A percentile compares a stretch with the other conserved stretches of the same genome.
These are phyloP conservation scores for Blastobotrys peoriensis DNA, from an alignment of 805 yeast genomes.

Conservation along the genomic window DNA sequence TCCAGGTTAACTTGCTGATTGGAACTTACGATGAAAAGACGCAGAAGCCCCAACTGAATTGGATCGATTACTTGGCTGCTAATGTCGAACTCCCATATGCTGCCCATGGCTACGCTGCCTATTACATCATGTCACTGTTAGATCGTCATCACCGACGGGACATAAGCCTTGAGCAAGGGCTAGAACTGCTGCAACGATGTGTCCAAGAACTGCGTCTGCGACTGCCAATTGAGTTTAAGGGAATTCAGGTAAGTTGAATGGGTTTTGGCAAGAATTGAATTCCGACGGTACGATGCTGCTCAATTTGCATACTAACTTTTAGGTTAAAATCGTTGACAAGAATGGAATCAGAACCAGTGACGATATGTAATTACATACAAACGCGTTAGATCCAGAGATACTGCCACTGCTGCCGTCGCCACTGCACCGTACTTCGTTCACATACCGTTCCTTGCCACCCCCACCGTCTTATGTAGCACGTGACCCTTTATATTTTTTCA, in stretches of 20 bases:
- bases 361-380: constrained; percentile 3
- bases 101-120: constrained; percentile 98
- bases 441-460: too few species aligned
- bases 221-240: constrained; percentile 93
- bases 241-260: constrained; percentile 43
- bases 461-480: too few species aligned
- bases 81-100: constrained; percentile 88
- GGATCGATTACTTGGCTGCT: constrained; percentile 94
- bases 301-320: background rate
- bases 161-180: constrained; percentile 70
- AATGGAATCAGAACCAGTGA: constrained; percentile 39
- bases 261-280: too few species aligned
- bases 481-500: too few species aligned
- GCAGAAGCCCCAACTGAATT: constrained; percentile 61
- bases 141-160: constrained; percentile 85
- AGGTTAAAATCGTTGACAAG: constrained; percentile 59
- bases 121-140: constrained; percentile 80
- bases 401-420: too few species aligned
- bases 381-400: too few species aligned
- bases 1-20: constrained; percentile 83
- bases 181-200: constrained; percentile 66
- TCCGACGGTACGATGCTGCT: too few species aligned
- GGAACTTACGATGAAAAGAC: constrained; percentile 71
- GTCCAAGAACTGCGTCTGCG: constrained; percentile 72
- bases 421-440: too few species aligned